Base-by-base conservation (phyloP, 345 rosid species). In the Camelina neglecta region DNA sequence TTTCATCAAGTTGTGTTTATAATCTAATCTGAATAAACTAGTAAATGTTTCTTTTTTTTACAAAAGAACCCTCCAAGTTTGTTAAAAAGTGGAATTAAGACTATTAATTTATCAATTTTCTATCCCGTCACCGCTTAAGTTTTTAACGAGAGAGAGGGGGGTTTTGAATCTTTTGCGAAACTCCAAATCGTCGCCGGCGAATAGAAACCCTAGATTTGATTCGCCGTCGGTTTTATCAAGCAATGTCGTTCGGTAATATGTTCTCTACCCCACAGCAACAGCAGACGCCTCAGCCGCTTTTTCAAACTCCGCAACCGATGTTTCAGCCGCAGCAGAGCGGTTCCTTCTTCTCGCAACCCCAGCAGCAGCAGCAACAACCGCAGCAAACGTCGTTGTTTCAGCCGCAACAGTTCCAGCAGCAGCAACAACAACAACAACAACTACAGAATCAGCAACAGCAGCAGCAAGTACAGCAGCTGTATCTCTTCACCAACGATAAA, bases 401-500 rank as follows among this genome's bases (percentile, higher is more conserved):
- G 29, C 29, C 4, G 29, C 29, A 26, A 26, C 29, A 26, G 4
- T 24, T 24, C 29, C 29, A 24, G 4, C 91, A 79, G 24, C 85
- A 60, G 24, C 84, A 60, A n/a, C 83, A 84, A 0, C 86, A 62
- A 1, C 84, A 60, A n/a, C 83, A 84, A 0, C 86, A 62, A 1
- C 84, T 60, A 11, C 80, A 68, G n/a, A 81, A 45, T 7, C 86
- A 63, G 8, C 89, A 72, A 0, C 64, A 60, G 0, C 86, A 80
- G 0, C 86, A 80, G 8, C 92, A 79, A 45, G 85, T 82, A 6
- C 92, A 86, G 10, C 98, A 88, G 20, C 65, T 87, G 72, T 90
- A 84, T 83, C 81, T 95, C 71, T 87, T 90, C 66, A 92, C 96
- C 23, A 89, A 83, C 75, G 99, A 95, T 2, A 90, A 81, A 71